Evolutionary conservation across 202 grass and related monocot species (phyloP), one percentile per base, ranked within the genome.

Genomic region (Saccharum hybrid): DNA sequence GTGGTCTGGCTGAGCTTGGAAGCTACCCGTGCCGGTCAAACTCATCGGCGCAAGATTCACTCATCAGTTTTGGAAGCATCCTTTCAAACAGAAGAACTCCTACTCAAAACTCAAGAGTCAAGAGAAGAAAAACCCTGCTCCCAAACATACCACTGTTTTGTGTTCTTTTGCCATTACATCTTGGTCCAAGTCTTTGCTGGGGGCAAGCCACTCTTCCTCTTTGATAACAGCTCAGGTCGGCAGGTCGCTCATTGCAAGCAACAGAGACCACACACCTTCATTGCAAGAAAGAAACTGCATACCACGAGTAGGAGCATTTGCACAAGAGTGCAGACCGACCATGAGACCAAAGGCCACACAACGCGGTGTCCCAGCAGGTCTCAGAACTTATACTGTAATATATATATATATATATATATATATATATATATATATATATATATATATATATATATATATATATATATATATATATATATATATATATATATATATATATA

Each of bases 121-220:
- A 19, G 0, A 5, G 16, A 36, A 21, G 52, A 64, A 31, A 75
- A 64, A 52, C 26, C 10, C 15, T 10, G 33, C 45, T 19, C 30
- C 48, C 49, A 66, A 36, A 75, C 36, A 74, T 28, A 19, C 78
- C 6, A 38, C 5, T 61, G 74, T 63, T 48, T 37, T 62, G 66
- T 78, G 33, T 30, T 68, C 31, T 28, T 33, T 16, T 64, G 34
- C 72, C 18, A 33, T 41, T 45, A 10, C 10, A 14, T 13, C 2
- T 46, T 46, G 42, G 42, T 45, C 16, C 26, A 6, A 49, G 12
- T 45, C 48, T 66, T 64, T 16, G 46, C 10, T 36, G 0, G 60
- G n/a, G 4, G 18, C 8, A 52, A n/a, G 31, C 71, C 36, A n/a
- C 45, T n/a, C 75, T 72, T 40, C 11, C 46, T 49, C 45, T 49